phyloP scores from a whole-genome alignment of 2,329 filamentous ascomycete genomes.

The Penicillium sumatraense region DNA sequence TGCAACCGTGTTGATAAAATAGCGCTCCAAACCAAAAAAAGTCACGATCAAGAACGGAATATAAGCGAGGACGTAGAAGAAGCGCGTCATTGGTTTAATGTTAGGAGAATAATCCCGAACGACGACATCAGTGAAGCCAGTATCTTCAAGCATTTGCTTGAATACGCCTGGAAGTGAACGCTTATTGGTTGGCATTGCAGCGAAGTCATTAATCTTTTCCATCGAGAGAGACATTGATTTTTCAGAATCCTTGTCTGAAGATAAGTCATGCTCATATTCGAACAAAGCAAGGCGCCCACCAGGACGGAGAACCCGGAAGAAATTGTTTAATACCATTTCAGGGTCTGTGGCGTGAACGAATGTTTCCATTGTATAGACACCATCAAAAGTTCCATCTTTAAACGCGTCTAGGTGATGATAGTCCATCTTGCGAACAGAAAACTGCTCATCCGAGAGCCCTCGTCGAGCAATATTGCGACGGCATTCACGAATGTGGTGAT shows the following conservation, averaged over 20 bases:
- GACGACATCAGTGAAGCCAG: conserved; percentile 52
- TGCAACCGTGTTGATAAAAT: conserved; percentile 57
- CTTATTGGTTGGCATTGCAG: conserved; percentile 53
- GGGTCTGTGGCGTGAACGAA: conserved; percentile 59
- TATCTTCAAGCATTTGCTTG: conserved; percentile 43
- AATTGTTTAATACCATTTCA: conserved; percentile 48
- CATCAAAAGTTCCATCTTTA: conserved; percentile 49
- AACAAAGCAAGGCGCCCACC: conserved; percentile 53
- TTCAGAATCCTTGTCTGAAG: conserved; percentile 29
- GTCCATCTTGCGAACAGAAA: conserved; percentile 51
- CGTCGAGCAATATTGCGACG: conserved; percentile 41
- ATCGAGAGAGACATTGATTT: conserved; percentile 38
- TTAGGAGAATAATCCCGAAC: conserved; percentile 53
- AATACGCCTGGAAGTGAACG: conserved; percentile 46
- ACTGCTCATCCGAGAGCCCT: conserved; percentile 18
- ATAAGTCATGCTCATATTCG: conserved; percentile 52
- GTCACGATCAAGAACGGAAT: conserved; percentile 53
- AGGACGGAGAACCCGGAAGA: conserved; percentile 54
- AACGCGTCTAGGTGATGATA: conserved; percentile 57
- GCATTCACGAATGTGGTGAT: conserved; percentile 54
- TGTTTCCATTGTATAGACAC: conserved; percentile 62
- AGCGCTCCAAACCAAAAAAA: conserved; percentile 49
- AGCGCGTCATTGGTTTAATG: conserved; percentile 53
- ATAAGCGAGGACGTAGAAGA: conserved; percentile 54
- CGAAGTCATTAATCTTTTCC: conserved; percentile 47